Conservation (phyloP, 805 yeast genomes). For the Blastobotrys mokoenaii region DNA sequence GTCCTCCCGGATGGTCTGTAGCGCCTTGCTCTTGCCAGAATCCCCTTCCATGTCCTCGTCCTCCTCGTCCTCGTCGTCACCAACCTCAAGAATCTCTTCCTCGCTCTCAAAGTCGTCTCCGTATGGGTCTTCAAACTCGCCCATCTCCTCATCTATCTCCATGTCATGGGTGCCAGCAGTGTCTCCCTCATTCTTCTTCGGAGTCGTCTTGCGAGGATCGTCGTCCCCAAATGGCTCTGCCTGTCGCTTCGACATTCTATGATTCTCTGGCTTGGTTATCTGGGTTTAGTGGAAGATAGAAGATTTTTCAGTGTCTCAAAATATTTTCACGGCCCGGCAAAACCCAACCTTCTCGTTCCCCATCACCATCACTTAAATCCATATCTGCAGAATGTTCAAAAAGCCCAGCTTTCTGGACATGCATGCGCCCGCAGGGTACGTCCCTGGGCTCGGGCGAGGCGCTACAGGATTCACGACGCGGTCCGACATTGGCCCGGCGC, state of each 20-base stretch:
- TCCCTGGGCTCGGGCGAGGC: conserved; percentile 92
- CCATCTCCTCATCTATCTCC: conserved; percentile 31
- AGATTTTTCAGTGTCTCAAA: neutral
- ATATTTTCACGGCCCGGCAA: neutral
- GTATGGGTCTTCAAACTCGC: conserved; percentile 56
- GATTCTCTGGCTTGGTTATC: no score
- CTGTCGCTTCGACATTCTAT: conserved; percentile 44
- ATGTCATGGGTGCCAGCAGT: conserved; percentile 8
- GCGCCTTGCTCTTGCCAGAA: conserved; percentile 23
- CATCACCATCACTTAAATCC: neutral
- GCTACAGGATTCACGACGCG: conserved; percentile 89
- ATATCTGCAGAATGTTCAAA: neutral
- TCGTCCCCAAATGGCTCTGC: conserved; percentile 35
- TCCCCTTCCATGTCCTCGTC: conserved; percentile 43
- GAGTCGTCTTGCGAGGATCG: conserved; percentile 24
- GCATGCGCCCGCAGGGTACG: conserved; percentile 81
- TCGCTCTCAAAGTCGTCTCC: conserved; percentile 88
- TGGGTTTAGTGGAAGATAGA: no score
- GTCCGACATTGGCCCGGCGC: conserved; percentile 57
- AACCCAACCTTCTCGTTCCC: neutral
- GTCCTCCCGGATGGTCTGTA: conserved; percentile 18
- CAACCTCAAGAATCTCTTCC: conserved; percentile 53
- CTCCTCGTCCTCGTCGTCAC: conserved; percentile 77
- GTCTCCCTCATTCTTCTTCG: conserved; percentile 7
- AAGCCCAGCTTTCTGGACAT: conserved; percentile 59